These are phyloP conservation scores for Pseudogymnoascus sp. DNA, from an alignment of 2,329 filamentous ascomycete species.

Conservation along the genomic window DNA sequence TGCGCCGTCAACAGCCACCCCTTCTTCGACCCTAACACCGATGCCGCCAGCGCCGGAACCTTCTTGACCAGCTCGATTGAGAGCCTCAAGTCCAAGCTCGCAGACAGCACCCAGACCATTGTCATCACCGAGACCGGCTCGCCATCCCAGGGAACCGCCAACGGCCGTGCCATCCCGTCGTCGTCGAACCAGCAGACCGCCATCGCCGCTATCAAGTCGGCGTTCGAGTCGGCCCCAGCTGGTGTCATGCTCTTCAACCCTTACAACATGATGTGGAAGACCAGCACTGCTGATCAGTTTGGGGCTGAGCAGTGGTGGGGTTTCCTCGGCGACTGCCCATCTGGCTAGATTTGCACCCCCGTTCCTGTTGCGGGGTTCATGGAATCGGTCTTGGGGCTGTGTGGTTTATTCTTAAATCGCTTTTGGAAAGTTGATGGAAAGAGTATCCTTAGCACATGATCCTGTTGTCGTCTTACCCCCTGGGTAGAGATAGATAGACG, in stretches of 20 bases:
- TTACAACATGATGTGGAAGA: constrained; percentile 77
- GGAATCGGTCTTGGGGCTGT: not conserved
- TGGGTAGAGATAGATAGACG: not conserved
- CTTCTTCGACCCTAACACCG: constrained; percentile 66
- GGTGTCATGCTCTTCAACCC: constrained; percentile 69
- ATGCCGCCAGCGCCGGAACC: constrained; percentile 54
- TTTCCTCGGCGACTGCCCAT: constrained; percentile 35
- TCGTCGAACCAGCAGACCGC: constrained; percentile 60
- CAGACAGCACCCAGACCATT: constrained; percentile 47
- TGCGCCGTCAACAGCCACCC: constrained; percentile 77
- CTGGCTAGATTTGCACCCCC: constrained; percentile 18
- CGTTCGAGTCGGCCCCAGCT: constrained; percentile 45
- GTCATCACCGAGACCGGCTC: constrained; percentile 81
- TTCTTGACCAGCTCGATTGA: constrained; percentile 57
- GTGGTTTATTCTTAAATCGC: not conserved
- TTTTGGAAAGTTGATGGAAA: not conserved
- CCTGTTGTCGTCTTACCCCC: not conserved
- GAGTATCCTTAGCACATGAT: not conserved
- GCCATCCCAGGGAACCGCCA: constrained; percentile 62
- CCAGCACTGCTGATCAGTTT: constrained; percentile 53
- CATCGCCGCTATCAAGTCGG: constrained; percentile 54
- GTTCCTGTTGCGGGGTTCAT: not conserved
- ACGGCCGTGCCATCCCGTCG: constrained; percentile 64
- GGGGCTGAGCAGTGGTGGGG: constrained; percentile 75
- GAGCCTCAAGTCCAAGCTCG: constrained; percentile 37